phyloP scores from a whole-genome alignment of 176 grass and related monocot genomes.

The Dactylis glomerata region DNA sequence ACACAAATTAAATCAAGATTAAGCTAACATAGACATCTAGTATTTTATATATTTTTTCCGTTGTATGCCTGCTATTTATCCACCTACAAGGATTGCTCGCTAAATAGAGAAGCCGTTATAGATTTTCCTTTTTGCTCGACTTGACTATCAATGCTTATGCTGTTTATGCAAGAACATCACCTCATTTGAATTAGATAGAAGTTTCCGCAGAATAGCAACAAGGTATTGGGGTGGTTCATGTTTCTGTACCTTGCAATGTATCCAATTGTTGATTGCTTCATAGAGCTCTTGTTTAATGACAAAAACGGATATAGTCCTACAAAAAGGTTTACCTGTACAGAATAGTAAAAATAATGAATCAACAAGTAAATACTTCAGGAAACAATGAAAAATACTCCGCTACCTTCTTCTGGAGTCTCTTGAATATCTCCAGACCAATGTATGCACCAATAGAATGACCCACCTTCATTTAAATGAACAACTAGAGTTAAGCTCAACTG shows the following conservation, averaged over 20 bases:
- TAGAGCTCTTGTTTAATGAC: constrained; percentile 69
- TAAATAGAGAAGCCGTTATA: neutral
- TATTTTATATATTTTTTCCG: too few relatives aligned
- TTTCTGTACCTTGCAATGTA: constrained; percentile 65
- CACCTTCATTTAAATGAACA: constrained; percentile 47
- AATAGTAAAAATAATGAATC: constrained; percentile 30
- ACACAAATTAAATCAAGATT: too few relatives aligned
- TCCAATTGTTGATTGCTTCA: constrained; percentile 61
- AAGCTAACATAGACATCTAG: too few relatives aligned
- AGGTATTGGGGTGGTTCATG: neutral
- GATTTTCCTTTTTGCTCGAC: neutral
- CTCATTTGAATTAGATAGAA: constrained; percentile 13
- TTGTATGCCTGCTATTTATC: neutral
- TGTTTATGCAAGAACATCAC: neutral
- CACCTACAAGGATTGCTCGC: neutral
- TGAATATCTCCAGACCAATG: constrained; percentile 75
- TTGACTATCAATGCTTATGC: neutral
- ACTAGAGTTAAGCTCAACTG: neutral
- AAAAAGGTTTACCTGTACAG: constrained; percentile 54
- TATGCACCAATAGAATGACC: constrained; percentile 95
- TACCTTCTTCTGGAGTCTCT: constrained; percentile 73
- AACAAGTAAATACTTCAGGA: neutral
- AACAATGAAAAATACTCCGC: neutral
- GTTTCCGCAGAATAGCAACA: neutral
- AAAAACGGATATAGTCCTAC: constrained; percentile 97